Percentiles rank a stretch among this genome's conserved stretches.
Conservation (phyloP, 106 monocot species). For the Platanthera zijinensis region DNA sequence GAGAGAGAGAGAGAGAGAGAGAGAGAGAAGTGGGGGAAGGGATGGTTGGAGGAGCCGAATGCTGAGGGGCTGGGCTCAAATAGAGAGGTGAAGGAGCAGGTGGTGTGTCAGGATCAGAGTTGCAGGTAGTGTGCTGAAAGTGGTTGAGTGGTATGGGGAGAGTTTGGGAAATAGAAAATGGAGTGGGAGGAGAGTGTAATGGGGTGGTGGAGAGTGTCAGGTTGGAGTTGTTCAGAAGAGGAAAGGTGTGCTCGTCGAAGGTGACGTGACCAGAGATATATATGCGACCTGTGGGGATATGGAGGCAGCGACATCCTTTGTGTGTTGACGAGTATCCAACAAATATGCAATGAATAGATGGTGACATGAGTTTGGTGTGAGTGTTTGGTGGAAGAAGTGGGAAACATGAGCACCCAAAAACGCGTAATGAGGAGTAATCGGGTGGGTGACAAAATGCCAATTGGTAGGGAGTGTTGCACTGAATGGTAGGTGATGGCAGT, state of each 20-base stretch:
- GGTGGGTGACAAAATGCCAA: background rate
- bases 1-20: too few relatives aligned
- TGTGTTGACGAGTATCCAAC: background rate
- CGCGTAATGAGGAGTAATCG: background rate
- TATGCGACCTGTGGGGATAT: too few relatives aligned
- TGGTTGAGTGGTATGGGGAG: background rate
- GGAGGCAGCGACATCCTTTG: background rate
- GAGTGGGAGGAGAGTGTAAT: background rate
- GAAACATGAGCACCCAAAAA: background rate
- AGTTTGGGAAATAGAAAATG: background rate
- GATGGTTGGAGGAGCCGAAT: too few relatives aligned
- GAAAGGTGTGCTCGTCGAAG: too few relatives aligned
- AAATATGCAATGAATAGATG: background rate
- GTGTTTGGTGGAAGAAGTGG: background rate
- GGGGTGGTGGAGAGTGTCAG: background rate
- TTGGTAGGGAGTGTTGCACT: background rate
- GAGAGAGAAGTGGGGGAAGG: too few relatives aligned
- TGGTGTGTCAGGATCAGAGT: too few relatives aligned
- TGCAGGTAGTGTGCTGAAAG: too few relatives aligned
- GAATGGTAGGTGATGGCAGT: background rate
- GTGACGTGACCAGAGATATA: too few relatives aligned
- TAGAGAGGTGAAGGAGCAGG: background rate
- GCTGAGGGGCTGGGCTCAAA: too few relatives aligned
- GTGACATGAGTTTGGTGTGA: background rate
- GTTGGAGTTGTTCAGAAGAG: too few relatives aligned